Base-by-base conservation (phyloP, 2,329 filamentous ascomycete species). In the Aspergillus aculeatus region DNA sequence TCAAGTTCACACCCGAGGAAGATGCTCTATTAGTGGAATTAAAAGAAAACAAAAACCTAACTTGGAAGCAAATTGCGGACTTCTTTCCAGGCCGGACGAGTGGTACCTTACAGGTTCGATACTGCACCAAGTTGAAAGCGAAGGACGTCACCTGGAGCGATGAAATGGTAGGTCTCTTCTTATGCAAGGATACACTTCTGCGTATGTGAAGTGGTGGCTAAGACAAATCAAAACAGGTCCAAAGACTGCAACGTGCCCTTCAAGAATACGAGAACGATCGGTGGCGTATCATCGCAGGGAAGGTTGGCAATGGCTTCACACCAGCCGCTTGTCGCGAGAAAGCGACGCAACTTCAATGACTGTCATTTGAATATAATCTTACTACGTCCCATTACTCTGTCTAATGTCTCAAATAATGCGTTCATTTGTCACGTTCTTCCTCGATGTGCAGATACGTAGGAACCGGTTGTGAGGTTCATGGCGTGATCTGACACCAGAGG, bases 61-160 rank as follows among this genome's bases (percentile, higher is more conserved):
- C 93, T 4, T 97, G 93, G 93, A 96, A 96, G 78, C 93, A 97
- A 81, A 97, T 97, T 71, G 91, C 92, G 58, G 93, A 96, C 72
- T 96, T 96, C 78, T 97, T 97, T 68, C 93, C 93, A 0, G 93
- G 92, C 1, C 84, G 93, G 59, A 95, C 91, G 60, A 96, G 91
- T 50, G 93, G 93, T 19, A 96, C 93, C 31, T 79, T 97, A 62
- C 93, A 97, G 76, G 93, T 97, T 57, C 88, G 93, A 38, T 97
- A 97, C 75, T 97, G 93, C 74, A 96, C 92, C 48, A 96, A 96
- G 78, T 81, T 96, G 55, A 96, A 96, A 78, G 92, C 92, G 14
- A 96, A 96, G 80, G 93, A 90, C 44, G 96, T 91, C 12, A 86
- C 92, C 70, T 97, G 93, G 93, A 96, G 90, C 54, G 91, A 96